Conservation (phyloP, 2,329 filamentous ascomycete genomes). For the Penicillium janthinellum region DNA sequence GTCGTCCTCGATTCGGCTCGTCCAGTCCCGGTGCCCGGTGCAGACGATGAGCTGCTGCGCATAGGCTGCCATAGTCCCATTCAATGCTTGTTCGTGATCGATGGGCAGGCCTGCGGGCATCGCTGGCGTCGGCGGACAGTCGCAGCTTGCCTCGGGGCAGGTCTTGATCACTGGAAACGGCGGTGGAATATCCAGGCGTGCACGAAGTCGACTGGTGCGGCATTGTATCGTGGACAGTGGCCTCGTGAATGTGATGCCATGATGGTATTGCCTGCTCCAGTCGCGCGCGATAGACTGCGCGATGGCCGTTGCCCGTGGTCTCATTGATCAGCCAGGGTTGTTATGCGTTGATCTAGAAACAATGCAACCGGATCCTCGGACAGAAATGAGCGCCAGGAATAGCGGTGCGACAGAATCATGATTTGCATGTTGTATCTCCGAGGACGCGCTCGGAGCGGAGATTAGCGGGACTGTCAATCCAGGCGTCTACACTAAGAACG, state of each 20-base stretch:
- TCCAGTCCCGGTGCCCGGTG: conserved; percentile 79
- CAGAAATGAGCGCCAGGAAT: neutral
- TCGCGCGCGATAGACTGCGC: conserved; percentile 18
- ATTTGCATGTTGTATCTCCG: conserved; percentile 16
- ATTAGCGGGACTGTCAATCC: conserved; percentile 19
- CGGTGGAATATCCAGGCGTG: conserved; percentile 40
- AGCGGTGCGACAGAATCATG: neutral
- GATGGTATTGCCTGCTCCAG: conserved; percentile 15
- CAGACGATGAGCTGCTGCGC: conserved; percentile 81
- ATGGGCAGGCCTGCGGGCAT: conserved; percentile 72
- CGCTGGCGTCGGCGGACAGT: conserved; percentile 71
- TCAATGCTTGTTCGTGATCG: conserved; percentile 68
- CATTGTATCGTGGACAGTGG: conserved; percentile 27
- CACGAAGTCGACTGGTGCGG: conserved; percentile 23
- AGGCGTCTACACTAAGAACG: neutral
- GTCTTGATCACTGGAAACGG: conserved; percentile 52
- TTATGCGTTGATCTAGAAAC: neutral
- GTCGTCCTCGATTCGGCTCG: conserved; percentile 81
- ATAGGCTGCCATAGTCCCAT: conserved; percentile 77
- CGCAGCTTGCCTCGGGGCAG: conserved; percentile 77
- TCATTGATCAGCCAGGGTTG: conserved; percentile 14
- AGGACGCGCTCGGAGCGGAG: conserved; percentile 21
- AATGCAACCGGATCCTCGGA: neutral
- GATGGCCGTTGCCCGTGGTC: conserved; percentile 9
- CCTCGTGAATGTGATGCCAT: conserved; percentile 13